phyloP scores from a whole-genome alignment of 2,329 filamentous ascomycete species.

The Aciculosporium take region DNA sequence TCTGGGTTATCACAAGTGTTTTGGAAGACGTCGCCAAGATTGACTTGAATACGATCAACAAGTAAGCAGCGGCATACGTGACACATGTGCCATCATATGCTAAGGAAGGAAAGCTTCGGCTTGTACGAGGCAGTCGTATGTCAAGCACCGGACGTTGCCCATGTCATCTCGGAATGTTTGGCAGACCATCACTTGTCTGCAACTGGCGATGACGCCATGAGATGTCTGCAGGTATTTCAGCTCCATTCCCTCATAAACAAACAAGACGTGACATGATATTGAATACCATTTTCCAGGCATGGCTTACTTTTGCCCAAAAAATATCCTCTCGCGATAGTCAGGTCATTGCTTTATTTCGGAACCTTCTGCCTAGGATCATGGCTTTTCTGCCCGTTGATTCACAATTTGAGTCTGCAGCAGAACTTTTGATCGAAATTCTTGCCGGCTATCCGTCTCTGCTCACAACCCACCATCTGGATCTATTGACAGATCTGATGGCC shows the following conservation, averaged over 20 bases:
- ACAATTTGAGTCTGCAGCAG: slow-evolving; percentile 45
- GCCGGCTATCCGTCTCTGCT: slow-evolving; percentile 52
- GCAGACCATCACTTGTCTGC: slow-evolving; percentile 15
- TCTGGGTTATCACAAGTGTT: slow-evolving; percentile 43
- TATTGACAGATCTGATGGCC: slow-evolving; percentile 44
- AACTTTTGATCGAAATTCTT: slow-evolving; percentile 51
- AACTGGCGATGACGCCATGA: slow-evolving; percentile 40
- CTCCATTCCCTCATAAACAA: background rate
- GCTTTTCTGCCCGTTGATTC: slow-evolving; percentile 43
- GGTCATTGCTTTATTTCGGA: slow-evolving; percentile 43
- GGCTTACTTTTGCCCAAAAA: slow-evolving; percentile 60
- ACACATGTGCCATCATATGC: background rate
- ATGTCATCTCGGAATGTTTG: slow-evolving; percentile 24
- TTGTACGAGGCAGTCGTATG: slow-evolving; percentile 26
- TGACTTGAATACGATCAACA: slow-evolving; percentile 45
- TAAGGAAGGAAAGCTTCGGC: slow-evolving; percentile 17
- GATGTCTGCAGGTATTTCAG: slow-evolving; percentile 41
- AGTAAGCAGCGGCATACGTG: slow-evolving; percentile 22
- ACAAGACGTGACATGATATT: background rate
- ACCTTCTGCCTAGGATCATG: slow-evolving; percentile 45
- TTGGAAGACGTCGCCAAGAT: slow-evolving; percentile 36
- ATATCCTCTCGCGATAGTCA: slow-evolving; percentile 42
- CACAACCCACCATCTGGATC: slow-evolving; percentile 39
- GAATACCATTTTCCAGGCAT: slow-evolving; percentile 35
- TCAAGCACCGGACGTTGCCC: slow-evolving; percentile 25